Evolutionary conservation across 2,329 filamentous ascomycete species (phyloP), one percentile per base, ranked within the genome.

Genomic region (Claviceps purpurea): DNA sequence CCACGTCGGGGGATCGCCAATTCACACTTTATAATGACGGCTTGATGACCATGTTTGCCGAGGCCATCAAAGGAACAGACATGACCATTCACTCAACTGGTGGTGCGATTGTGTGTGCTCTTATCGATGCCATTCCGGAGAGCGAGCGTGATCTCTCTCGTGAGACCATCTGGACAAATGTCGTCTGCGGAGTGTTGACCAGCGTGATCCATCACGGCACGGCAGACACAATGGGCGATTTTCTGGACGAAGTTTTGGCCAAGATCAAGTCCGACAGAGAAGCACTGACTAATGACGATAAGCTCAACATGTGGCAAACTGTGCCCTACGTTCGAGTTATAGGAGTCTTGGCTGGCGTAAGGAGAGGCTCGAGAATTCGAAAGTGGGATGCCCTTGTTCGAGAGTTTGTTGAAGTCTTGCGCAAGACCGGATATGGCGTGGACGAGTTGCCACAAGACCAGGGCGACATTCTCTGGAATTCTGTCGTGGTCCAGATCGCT

Each of bases 11-110:
- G n/a, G 73, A 75, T 13, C 75, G 75, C 42, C 77, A 83, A 55
- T 79, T 79, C 55, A 72, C 74, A 13, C 74, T 89, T 14, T 95
- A 95, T 64, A 84, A 85, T 56, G 83, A 94, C 63, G 93, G 91
- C 52, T 68, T 96, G 46, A 96, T 95, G 88, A 87, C 82, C 18
- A 84, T 97, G 74, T 88, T 96, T 61, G 83, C 89, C 4, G 91
- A 97, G 66, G 84, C 90, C 8, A 76, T 80, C 59, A 84, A 85
- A 65, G 77, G 80, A 16, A 75, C 80, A 14, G 79, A 81, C 2
- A 61, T 74, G 48, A 74, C 72, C 1, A 67, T 84, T 47, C 81
- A 84, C 60, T 84, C 81, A 2, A 76, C 75, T 14, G 80, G 77
- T 2, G 65, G 76, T 2, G 70, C 75, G 7, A 71, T 82, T 14